Base-by-base conservation (phyloP, 768 basidiomycete species). In the Agrocybe pediades region DNA sequence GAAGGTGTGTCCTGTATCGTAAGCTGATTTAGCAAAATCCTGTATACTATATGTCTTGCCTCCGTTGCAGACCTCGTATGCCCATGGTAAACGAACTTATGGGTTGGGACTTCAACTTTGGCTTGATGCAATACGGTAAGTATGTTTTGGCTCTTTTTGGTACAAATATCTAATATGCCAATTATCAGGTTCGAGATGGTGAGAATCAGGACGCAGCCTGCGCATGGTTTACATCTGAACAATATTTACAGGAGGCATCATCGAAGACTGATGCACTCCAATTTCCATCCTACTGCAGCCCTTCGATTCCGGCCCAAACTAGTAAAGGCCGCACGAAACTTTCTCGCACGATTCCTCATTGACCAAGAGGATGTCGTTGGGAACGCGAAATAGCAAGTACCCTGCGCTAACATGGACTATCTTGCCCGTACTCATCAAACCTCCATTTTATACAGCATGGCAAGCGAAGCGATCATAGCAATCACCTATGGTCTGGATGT, bases 401-500 rank as follows among this genome's bases (percentile, higher is more conserved):
- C 43, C 21, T 4, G n/a, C n/a, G 13, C 21, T 17, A 13, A 48
- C 3, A 2, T 20, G 3, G 2, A 21, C 15, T 9, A 13, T 9
- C 2, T 17, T 9, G 11, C 13, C 3, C 20, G 19, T 25, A 16
- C 16, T 11, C 15, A n/a, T n/a, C 9, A 11, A 26, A 19, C 46
- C 25, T 15, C 16, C 8, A 39, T 36, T 11, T 36, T 7, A 6
- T 9, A 26, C 49, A 44, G 39, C 29, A 56, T 54, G 78, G 76
- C 51, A 54, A 69, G 70, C 0, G 64, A 71, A 8, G 62, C 67
- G 13, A 72, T 76, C 51, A 59, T 81, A 49, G 69, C 69, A 0
- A 53, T 78, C 11, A 74, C 74, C 0, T 82, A 82, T 52, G 82
- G 81, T 2, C 66, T 81, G 17, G 62, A 74, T 8, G 67, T 75